Evolutionary conservation across 352 stramenopile genomes (phyloP).

Genomic region (Pythium dissotocum): DNA sequence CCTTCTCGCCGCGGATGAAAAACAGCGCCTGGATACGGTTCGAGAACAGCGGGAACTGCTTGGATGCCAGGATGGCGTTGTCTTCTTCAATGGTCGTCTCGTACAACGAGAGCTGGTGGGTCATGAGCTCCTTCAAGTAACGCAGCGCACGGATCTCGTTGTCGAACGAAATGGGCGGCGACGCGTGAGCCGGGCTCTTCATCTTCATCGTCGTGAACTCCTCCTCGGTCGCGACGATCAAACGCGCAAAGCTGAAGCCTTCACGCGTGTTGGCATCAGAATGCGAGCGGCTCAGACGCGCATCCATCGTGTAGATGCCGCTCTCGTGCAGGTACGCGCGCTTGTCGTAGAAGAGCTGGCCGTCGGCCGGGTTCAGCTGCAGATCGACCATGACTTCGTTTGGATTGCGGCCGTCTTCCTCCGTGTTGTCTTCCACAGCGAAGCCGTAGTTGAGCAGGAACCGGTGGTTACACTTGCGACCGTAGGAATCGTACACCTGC

Average conservation of each 20-base stretch:
- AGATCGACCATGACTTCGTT: conserved; percentile 95
- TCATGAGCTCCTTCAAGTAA: conserved; percentile 77
- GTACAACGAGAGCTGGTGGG: conserved; percentile 79
- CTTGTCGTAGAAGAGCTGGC: conserved; percentile 85
- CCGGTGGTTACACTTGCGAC: conserved; percentile 99
- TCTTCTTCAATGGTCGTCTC: conserved; percentile 87
- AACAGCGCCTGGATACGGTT: conserved; percentile 89
- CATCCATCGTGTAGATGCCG: conserved; percentile 86
- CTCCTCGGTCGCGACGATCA: conserved; percentile 84
- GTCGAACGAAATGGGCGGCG: conserved; percentile 79
- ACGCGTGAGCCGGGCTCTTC: conserved; percentile 75
- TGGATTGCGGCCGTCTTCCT: conserved; percentile 97
- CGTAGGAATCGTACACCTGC: conserved; percentile 99
- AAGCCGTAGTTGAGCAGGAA: conserved; percentile 99
- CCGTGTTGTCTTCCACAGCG: conserved; percentile 97
- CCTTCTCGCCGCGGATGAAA: conserved; percentile 89
- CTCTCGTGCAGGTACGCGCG: conserved; percentile 83
- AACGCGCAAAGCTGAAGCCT: conserved; percentile 80
- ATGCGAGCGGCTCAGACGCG: conserved; percentile 82
- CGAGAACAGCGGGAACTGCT: conserved; percentile 79
- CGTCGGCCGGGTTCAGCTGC: conserved; percentile 59
- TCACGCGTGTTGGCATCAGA: conserved; percentile 86
- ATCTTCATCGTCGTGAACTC: conserved; percentile 85
- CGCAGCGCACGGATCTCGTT: conserved; percentile 82
- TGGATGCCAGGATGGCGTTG: conserved; percentile 78